These are phyloP conservation scores for Phytopythium kandeliae DNA, from an alignment of 352 stramenopile genomes.

Conservation along the genomic window DNA sequence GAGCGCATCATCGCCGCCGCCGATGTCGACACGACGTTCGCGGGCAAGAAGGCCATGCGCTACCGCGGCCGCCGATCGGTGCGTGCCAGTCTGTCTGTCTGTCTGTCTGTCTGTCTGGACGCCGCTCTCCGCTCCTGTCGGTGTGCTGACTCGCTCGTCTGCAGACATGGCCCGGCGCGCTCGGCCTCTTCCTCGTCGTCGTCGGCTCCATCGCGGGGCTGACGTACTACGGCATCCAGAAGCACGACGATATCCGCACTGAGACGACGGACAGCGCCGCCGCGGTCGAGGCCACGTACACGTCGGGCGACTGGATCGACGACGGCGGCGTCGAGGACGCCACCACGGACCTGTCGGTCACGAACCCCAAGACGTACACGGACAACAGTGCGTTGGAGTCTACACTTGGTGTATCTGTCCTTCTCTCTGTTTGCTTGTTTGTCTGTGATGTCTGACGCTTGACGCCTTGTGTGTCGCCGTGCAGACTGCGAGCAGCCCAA, in stretches of 20 bases:
- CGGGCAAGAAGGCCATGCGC: slow-evolving; percentile 56
- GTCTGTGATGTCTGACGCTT: no score
- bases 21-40: slow-evolving; percentile 76
- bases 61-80: slow-evolving; percentile 70
- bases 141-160: no score
- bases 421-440: neutral
- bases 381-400: slow-evolving; percentile 40
- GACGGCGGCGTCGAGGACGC: slow-evolving; percentile 45
- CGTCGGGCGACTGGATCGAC: slow-evolving; percentile 54
- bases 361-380: slow-evolving; percentile 69
- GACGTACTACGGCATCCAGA: slow-evolving; percentile 72
- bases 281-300: slow-evolving; percentile 36
- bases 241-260: slow-evolving; percentile 52
- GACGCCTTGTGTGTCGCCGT: neutral
- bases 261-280: slow-evolving; percentile 41
- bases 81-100: no score
- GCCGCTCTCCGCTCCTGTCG: no score
- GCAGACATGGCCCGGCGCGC: slow-evolving; percentile 75
- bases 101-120: no score
- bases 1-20: slow-evolving; percentile 78
- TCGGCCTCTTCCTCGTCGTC: slow-evolving; percentile 54
- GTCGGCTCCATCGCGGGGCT: slow-evolving; percentile 54
- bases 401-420: no score
- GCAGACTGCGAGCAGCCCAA: slow-evolving; percentile 76
- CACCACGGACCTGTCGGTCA: slow-evolving; percentile 42